Evolutionary conservation across 257 asterid genomes (phyloP).

Genomic region (Solanum appendiculatum): DNA sequence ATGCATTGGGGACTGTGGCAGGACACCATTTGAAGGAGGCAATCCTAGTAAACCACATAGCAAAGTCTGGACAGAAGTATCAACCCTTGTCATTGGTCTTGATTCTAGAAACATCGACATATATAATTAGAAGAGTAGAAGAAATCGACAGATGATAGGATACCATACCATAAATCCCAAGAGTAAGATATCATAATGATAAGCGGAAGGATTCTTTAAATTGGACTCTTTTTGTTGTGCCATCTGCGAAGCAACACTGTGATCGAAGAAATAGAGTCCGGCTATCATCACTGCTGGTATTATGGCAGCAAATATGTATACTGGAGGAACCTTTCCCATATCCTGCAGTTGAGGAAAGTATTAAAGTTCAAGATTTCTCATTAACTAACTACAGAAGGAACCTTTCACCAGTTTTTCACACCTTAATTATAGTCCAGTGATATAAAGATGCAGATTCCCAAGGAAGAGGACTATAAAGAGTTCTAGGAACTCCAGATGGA

Average conservation of each 20-base stretch:
- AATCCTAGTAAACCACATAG: slow-evolving; percentile 51
- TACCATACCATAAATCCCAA: slow-evolving; percentile 45
- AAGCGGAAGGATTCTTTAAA: slow-evolving; percentile 49
- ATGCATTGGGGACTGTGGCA: slow-evolving; percentile 68
- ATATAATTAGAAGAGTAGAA: neutral
- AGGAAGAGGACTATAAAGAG: slow-evolving; percentile 3
- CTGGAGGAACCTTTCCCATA: slow-evolving; percentile 38
- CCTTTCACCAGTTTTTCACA: neutral
- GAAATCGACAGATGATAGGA: neutral
- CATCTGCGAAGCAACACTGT: slow-evolving; percentile 49
- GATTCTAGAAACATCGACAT: neutral
- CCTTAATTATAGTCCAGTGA: slow-evolving; percentile 5
- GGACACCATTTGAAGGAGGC: slow-evolving; percentile 66
- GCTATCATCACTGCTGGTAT: slow-evolving; percentile 56
- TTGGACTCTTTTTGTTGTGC: slow-evolving; percentile 62
- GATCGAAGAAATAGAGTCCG: slow-evolving; percentile 54
- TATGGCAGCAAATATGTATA: slow-evolving; percentile 36
- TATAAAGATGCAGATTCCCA: slow-evolving; percentile 5
- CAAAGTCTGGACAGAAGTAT: slow-evolving; percentile 25
- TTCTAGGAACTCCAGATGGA: slow-evolving; percentile 7
- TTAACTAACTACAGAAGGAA: neutral
- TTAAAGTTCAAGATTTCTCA: neutral
- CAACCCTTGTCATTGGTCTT: neutral
- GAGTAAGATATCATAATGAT: slow-evolving; percentile 47
- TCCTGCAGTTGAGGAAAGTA: slow-evolving; percentile 24